Base-by-base conservation (phyloP, 352 stramenopile species). In the Globisporangium takayamanum region DNA sequence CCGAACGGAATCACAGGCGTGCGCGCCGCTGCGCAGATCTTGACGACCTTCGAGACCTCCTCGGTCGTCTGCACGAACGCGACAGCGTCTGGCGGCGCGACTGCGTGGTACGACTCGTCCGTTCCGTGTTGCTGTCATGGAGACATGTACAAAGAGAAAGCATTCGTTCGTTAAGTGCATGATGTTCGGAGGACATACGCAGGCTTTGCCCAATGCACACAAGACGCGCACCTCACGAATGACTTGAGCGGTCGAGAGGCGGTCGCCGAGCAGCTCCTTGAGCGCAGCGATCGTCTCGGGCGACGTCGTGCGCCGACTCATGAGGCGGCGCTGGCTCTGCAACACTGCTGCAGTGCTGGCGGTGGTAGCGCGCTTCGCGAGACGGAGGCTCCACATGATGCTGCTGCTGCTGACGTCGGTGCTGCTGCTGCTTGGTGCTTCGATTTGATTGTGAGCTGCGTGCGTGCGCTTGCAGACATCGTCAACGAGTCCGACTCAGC, bases 1-100 rank as follows among this genome's bases (percentile, higher is more conserved):
- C 95, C 97, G 75, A 97, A 99, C 6, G 96, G 86, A 59, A 99
- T 97, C 18, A 99, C 85, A 14, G 96, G 91, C 44, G 96, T 96
- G 53, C 57, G 41, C 50, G 77, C 63, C 22, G 82, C 68, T 39
- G 78, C 61, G 64, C 94, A 98, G 59, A 96, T 88, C 67, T 94
- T 91, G 36, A 98, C 63, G 55, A 99, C 84, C 39, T 87, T 70
- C 7, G 79, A 65, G 26, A 98, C 88, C 66, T 98, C 87, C 50
- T 96, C 68, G 3, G 88, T 95, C 33, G 66, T 90, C 30, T 88
- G 59, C 44, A 94, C 89, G 62, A 88, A 92, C 41, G 93, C 76
- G 25, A 98, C 87, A 6, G 80, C 89, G 55, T 95, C 84, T 12
- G 95, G 93, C 16, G 88, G 78, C 26, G 75, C 63, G 5, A 84